Conservation (phyloP, 1,139 yeast genomes). For the Zygoascus meyerae region DNA sequence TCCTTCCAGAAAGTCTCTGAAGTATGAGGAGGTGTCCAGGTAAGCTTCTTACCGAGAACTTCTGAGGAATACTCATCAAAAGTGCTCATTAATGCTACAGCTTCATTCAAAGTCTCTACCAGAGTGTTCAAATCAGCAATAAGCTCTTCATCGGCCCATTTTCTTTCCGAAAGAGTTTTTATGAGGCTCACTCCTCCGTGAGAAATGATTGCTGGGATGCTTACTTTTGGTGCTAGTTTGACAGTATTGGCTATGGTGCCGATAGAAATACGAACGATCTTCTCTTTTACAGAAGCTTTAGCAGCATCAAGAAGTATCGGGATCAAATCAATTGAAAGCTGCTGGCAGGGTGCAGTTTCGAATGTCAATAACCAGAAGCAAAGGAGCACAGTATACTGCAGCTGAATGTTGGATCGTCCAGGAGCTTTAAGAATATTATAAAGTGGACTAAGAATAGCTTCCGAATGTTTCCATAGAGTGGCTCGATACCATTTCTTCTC, state of each 20-base stretch:
- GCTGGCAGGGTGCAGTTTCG: constrained; percentile 49
- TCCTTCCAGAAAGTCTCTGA: constrained; percentile 87
- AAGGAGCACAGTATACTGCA: constrained; percentile 73
- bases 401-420: constrained; percentile 61
- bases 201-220: constrained; percentile 65
- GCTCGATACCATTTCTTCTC: constrained; percentile 54
- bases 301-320: constrained; percentile 59
- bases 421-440: constrained; percentile 41
- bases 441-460: constrained; percentile 10
- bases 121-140: constrained; percentile 62
- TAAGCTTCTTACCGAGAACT: constrained; percentile 66
- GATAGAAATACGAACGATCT: constrained; percentile 75
- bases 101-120: constrained; percentile 55
- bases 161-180: constrained; percentile 69
- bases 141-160: constrained; percentile 93
- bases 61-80: constrained; percentile 91
- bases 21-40: constrained; percentile 92
- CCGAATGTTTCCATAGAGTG: constrained; percentile 46
- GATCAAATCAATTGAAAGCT: constrained; percentile 42
- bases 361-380: constrained; percentile 83
- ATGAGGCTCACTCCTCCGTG: constrained; percentile 70
- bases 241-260: constrained; percentile 54
- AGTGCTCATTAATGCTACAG: constrained; percentile 75
- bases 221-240: constrained; percentile 33
- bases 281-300: constrained; percentile 83